Base-by-base conservation (phyloP, 768 basidiomycete genomes). In the Ephemerocybe angulata region DNA sequence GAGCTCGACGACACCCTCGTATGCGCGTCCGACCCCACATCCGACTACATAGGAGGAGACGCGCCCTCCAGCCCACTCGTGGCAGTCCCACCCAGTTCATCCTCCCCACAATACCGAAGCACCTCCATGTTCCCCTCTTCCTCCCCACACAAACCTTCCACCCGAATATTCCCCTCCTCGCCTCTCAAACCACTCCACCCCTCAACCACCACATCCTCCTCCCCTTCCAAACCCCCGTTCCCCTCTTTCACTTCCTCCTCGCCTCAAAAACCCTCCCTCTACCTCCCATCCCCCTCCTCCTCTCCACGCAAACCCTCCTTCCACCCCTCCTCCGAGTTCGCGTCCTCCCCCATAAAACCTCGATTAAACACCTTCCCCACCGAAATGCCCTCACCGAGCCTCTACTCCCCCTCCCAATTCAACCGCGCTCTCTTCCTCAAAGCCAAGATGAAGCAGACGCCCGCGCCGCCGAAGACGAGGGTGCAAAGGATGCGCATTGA, bases 401-500 rank as follows among this genome's bases (percentile, higher is more conserved):
- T 27, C 40, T 59, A 15, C 2, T 42, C 15, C 29, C 50, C 15
- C 27, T 58, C 50, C 59, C 53, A 51, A 54, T 52, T 50, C 60
- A 50, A 55, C 50, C 60, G 24, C 60, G 48, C 29, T 38, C 71
- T 71, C 7, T 42, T 42, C 19, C 11, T 21, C 10, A 42, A 42
- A 11, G 40, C 40, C 7, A 48, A 48, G 46, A 8, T 24, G n/a
- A 65, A 65, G n/a, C 59, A 63, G 24, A 76, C 76, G 5, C 76
- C 76, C 27, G 74, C 75, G 6, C 78, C 78, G n/a, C 67, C 68
- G 6, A 21, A 21, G 38, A 67, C 68, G 42, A 68, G 73, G 53
- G 67, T 66, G 37, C 70, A 72, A 48, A 67, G 75, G 22, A 59
- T 75, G 64, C 67, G 72, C 52, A 68, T 72, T 59, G 62, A 67